Base-by-base conservation (phyloP, 2,329 filamentous ascomycete genomes). In the Biscogniauxia sp. region DNA sequence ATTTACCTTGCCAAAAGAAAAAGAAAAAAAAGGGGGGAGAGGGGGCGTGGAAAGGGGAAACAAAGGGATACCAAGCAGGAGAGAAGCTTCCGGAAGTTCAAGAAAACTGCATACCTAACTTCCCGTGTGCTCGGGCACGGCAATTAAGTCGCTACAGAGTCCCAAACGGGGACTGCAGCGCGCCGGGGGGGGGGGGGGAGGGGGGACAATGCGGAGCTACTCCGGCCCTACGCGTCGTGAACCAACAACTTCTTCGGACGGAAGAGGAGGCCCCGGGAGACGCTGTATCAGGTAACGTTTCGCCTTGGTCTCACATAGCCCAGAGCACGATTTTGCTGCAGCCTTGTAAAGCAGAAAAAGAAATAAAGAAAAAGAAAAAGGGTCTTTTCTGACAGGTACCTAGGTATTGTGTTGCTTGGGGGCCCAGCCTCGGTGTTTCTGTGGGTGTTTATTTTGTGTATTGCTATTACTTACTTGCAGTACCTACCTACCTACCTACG, bases 271-370 rank as follows among this genome's bases (percentile, higher is more conserved):
- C 23, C 55, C 63, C 61, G 61, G 61, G 20, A 32, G 28, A 32
- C 5, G 45, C 17, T 61, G 56, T 49, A 49, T 51, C 41, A 50
- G 61, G 63, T 55, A 65, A 58, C 63, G 59, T 57, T 60, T 59
- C 61, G 61, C 57, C 23, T 57, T 56, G 13, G 17, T 45, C 6
- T 45, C 37, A 45, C 37, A 45, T 45, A 45, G 15, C 37, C 37
- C 17, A 45, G 37, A 45, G 37, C 7, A 45, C 17, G n/a, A 8
- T 32, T 8, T 9, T 13, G 7, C 37, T 2, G 15, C 37, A 17
- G 17, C 37, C 37, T 45, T 45, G 37, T 45, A 11, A 45, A n/a
- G 13, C 37, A 45, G n/a, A 13, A 32, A 45, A 13, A 32, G 28
- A 13, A 32, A 13, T 5, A 45, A 13, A 32, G 28, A 13, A 32